Conservation (phyloP, 345 rosid species). For the Limnanthes douglasii region DNA sequence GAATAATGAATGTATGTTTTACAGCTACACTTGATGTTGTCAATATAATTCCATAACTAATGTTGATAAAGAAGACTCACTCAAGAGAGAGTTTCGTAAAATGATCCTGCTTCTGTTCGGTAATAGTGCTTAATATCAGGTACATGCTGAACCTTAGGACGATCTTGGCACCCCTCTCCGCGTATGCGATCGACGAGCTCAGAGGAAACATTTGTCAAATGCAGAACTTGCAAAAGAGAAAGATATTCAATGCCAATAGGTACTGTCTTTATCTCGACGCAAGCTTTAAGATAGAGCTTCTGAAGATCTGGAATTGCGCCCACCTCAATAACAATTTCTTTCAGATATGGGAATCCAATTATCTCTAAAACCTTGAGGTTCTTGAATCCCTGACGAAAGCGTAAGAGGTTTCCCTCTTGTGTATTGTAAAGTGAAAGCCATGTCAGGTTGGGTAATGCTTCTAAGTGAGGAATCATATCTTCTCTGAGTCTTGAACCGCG, state of each 20-base stretch:
- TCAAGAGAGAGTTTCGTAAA: slow-evolving; percentile 14
- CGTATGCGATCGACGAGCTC: slow-evolving; percentile 9
- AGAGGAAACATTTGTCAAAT: slow-evolving; percentile 11
- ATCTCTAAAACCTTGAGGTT: slow-evolving; percentile 10
- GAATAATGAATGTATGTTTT: too few relatives aligned
- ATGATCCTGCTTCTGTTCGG: slow-evolving; percentile 11
- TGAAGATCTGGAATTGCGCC: slow-evolving; percentile 12
- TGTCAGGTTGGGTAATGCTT: slow-evolving; percentile 16
- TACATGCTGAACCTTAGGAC: slow-evolving; percentile 10
- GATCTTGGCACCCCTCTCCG: slow-evolving; percentile 6
- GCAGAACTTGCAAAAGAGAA: slow-evolving; percentile 7
- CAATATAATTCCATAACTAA: too few relatives aligned
- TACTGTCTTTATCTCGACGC: slow-evolving; percentile 9
- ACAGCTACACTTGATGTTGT: too few relatives aligned
- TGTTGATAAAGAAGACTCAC: too few relatives aligned
- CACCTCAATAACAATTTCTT: slow-evolving; percentile 7
- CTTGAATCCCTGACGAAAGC: slow-evolving; percentile 12
- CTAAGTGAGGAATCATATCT: slow-evolving; percentile 7
- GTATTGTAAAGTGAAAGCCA: slow-evolving; percentile 15
- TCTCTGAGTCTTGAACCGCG: slow-evolving; percentile 14
- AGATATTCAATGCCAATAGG: slow-evolving; percentile 11
- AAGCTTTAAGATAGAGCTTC: slow-evolving; percentile 2
- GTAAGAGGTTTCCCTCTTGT: slow-evolving; percentile 2
- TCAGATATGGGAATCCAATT: slow-evolving; percentile 3
- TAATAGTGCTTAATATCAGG: slow-evolving; percentile 10